These are phyloP conservation scores for Bisporella sp. DNA, from an alignment of 2,329 filamentous ascomycete genomes.

Conservation along the genomic window DNA sequence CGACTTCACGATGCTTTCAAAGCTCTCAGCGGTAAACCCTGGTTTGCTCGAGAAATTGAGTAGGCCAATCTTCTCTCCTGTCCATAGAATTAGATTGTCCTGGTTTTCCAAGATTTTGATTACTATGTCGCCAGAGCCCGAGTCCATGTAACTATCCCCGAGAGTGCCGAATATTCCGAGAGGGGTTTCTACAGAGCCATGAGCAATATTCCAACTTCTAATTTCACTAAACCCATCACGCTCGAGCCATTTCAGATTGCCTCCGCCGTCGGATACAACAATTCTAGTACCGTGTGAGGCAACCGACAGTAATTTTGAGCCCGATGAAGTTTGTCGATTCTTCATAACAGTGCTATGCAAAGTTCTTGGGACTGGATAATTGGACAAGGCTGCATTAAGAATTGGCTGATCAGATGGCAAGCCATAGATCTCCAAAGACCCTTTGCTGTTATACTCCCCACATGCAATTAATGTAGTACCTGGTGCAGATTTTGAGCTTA, in stretches of 20 bases:
- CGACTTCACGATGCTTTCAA: conserved; percentile 34
- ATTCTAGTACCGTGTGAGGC: conserved; percentile 75
- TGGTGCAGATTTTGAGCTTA: conserved; percentile 42
- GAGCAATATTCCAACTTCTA: conserved; percentile 46
- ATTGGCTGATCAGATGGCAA: conserved; percentile 35
- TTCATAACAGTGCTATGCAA: conserved; percentile 49
- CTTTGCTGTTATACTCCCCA: conserved; percentile 87
- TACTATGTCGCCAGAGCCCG: conserved; percentile 62
- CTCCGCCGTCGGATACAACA: conserved; percentile 77
- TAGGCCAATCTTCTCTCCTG: conserved; percentile 74
- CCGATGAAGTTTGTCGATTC: conserved; percentile 78
- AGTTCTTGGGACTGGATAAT: conserved; percentile 20
- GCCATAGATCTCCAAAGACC: conserved; percentile 81
- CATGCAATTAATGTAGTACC: conserved; percentile 70
- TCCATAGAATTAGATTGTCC: conserved; percentile 79
- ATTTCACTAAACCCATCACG: conserved; percentile 66
- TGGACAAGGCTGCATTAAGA: conserved; percentile 23
- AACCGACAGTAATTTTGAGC: conserved; percentile 75
- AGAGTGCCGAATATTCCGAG: conserved; percentile 44
- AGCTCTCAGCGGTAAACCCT: conserved; percentile 43
- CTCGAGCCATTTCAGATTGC: conserved; percentile 85
- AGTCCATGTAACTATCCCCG: conserved; percentile 28
- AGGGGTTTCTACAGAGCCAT: conserved; percentile 40
- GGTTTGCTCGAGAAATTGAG: conserved; percentile 52
- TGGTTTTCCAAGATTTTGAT: conserved; percentile 64